Base-by-base conservation (phyloP, 495 filamentous ascomycete species). In the Hypoxylon intermedium region DNA sequence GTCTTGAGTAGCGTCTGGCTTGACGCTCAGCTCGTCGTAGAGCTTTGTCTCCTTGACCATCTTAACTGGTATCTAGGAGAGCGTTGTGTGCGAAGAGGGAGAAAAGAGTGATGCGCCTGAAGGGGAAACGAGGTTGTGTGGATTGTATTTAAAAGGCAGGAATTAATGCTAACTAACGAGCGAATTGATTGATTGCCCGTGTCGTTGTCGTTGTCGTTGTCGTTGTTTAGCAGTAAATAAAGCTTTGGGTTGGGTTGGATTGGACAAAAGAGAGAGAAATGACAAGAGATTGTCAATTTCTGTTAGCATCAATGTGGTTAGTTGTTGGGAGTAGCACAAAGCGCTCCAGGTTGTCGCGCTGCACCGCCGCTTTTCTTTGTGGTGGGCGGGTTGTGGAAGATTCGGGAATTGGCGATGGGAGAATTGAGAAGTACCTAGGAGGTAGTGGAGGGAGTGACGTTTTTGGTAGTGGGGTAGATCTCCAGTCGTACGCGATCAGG, bases 41-140 rank as follows among this genome's bases (percentile, higher is more conserved):
- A 96, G 82, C 69, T 90, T 93, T 12, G 87, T 90, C 76, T 96
- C 91, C 55, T 88, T 88, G 43, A 92, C 89, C 91, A 96, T 96
- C 24, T 54, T 87, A 63, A 45, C 24, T 45, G 52, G 49, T 36
- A 21, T 42, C 9, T 58, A 43, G 15, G 16, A 41, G 34, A 37
- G 1, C 4, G 4, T 16, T 34, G 20, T 36, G 13, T 23, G 19
- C 16, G 45, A 21, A 18, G 41, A 21, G 21, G 19, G 11, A 13
- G 34, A 60, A 46, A 41, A n/a, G 56, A 7, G 41, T 44, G 18
- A 33, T 26, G n/a, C 15, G 43, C 18, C 3, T 15, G 24, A 26
- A 48, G 31, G 3, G 37, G 24, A 50, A 19, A 33, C 61, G 50
- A 49, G 31, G 30, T 38, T 44, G 33, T 49, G 41, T 19, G n/a